Conservation (phyloP, 2,329 filamentous ascomycete species). For the Phialocephala sp. region DNA sequence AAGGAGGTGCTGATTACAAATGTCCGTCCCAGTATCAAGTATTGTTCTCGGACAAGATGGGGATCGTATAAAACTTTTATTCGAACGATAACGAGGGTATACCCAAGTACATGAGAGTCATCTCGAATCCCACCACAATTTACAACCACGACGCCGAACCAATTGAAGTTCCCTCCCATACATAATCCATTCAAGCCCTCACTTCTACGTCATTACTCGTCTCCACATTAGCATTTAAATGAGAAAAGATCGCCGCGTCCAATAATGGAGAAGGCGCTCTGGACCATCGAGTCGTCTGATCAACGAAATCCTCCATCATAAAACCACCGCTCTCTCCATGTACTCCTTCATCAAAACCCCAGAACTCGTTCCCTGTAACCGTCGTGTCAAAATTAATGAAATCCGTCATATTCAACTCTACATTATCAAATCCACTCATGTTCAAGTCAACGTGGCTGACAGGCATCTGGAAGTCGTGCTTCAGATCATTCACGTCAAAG, state of each 20-base stretch:
- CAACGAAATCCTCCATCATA: conserved; percentile 37
- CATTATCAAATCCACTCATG: background rate
- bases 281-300: conserved; percentile 33
- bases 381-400: conserved; percentile 34
- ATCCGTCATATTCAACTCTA: conserved; percentile 19
- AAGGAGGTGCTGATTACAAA: too few species aligned
- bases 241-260: conserved; percentile 18
- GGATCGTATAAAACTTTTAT: background rate
- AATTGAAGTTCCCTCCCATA: conserved; percentile 1
- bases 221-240: conserved; percentile 4
- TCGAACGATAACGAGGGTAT: conserved; percentile 11
- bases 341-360: conserved; percentile 24
- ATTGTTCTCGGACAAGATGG: background rate
- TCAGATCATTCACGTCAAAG: conserved; percentile 10
- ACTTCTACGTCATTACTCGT: background rate
- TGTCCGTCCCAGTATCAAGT: too few species aligned
- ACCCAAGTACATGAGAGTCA: background rate
- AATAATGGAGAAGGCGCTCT: conserved; percentile 30
- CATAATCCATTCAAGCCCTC: conserved; percentile 3
- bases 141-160: background rate
- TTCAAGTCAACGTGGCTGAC: conserved; percentile 26
- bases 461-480: background rate
- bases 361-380: conserved; percentile 25
- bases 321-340: conserved; percentile 39
- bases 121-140: too few species aligned